These are phyloP conservation scores for Acer negundo DNA, from an alignment of 345 rosid genomes.

Conservation along the genomic window DNA sequence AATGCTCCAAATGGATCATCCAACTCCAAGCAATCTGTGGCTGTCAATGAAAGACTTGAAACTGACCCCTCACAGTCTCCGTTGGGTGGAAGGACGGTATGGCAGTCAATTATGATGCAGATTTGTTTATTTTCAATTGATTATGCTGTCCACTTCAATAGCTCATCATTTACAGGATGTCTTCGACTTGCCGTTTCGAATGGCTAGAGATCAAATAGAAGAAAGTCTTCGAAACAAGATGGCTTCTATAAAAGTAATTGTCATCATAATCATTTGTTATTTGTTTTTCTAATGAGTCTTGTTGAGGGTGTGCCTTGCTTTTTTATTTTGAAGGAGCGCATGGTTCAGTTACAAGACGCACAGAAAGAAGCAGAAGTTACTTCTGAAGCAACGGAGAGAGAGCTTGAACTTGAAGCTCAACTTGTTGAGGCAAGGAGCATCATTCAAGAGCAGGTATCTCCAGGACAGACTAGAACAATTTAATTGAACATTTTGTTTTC, in stretches of 20 bases:
- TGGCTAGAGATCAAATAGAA: conserved; percentile 98
- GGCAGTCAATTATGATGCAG: conserved; percentile 17
- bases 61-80: conserved; percentile 82
- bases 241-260: conserved; percentile 82
- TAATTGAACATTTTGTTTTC: not conserved
- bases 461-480: not conserved
- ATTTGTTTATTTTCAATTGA: not conserved
- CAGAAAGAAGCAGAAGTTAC: conserved; percentile 89
- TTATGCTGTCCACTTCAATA: conserved; percentile 9
- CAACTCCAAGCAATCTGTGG: conserved; percentile 71
- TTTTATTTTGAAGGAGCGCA: conserved; percentile 51
- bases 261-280: conserved; percentile 4
- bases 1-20: conserved; percentile 83
- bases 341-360: conserved; percentile 91
- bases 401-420: conserved; percentile 99
- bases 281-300: not conserved
- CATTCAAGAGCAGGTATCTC: conserved; percentile 90
- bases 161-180: conserved; percentile 59
- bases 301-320: conserved; percentile 8
- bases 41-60: conserved; percentile 56
- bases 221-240: conserved; percentile 89
- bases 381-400: conserved; percentile 93
- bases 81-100: conserved; percentile 95
- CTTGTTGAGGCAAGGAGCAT: conserved; percentile 98
- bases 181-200: conserved; percentile 86